phyloP scores from a whole-genome alignment of 148 eudicot genomes.

The Drosera capensis region DNA sequence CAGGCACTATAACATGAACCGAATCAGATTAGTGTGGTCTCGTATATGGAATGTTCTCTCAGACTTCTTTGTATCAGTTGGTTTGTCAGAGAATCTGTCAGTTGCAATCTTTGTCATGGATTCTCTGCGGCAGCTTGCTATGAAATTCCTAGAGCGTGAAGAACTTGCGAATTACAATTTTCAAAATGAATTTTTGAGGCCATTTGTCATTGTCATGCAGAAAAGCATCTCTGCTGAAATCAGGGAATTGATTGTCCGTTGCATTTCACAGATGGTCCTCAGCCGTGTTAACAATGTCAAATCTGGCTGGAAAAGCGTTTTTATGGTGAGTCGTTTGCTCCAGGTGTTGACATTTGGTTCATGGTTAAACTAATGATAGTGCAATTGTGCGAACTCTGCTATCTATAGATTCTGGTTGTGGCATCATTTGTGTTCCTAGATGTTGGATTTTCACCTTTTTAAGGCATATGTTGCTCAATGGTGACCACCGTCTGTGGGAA shows the following conservation, averaged over 20 bases:
- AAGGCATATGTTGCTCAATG: no score
- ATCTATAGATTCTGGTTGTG: no score
- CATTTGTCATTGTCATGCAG: constrained; percentile 90
- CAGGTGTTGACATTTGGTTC: no score
- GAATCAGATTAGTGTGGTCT: constrained; percentile 98
- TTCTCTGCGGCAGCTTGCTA: constrained; percentile 91
- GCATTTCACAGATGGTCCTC: constrained; percentile 97
- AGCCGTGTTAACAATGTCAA: constrained; percentile 86
- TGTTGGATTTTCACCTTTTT: no score
- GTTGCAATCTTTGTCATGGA: constrained; percentile 99
- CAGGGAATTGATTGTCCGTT: constrained; percentile 88
- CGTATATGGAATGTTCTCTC: constrained; percentile 99
- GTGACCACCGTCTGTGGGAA: no score
- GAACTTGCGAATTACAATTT: constrained; percentile 98
- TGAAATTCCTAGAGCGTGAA: constrained; percentile 97
- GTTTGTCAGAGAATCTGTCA: constrained; percentile 88
- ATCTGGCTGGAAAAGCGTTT: constrained; percentile 99
- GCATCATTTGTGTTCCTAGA: no score
- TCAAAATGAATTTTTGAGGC: constrained; percentile 95
- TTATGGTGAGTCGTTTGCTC: constrained; percentile 39
- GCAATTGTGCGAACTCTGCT: no score
- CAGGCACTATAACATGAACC: constrained; percentile 99
- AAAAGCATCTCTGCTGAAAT: constrained; percentile 87
- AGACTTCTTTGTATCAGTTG: constrained; percentile 95
- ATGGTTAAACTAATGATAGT: neutral